Conservation (phyloP, 305 asterid genomes). For the Andrographis paniculata region DNA sequence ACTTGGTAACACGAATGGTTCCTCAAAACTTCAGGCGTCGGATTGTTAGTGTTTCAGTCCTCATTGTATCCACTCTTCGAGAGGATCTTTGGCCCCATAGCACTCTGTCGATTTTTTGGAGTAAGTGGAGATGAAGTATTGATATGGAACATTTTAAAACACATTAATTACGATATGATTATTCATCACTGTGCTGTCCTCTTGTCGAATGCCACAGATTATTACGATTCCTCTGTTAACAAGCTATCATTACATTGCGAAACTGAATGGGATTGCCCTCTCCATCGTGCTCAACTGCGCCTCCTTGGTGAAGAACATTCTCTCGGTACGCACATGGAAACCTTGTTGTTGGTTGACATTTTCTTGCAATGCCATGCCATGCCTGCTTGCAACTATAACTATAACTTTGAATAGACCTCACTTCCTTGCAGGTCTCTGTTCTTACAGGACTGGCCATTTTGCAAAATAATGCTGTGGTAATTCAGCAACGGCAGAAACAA, state of each 20-base stretch:
- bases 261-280: constrained; percentile 64
- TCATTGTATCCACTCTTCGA: constrained; percentile 51
- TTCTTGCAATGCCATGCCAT: too few species aligned
- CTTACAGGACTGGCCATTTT: constrained; percentile 66
- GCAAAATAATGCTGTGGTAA: constrained; percentile 93
- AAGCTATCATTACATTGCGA: constrained; percentile 75
- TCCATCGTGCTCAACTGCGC: constrained; percentile 45
- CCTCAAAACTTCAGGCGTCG: constrained; percentile 50
- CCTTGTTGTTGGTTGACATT: too few species aligned
- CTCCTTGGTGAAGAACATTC: constrained; percentile 50
- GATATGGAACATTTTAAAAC: not conserved
- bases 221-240: constrained; percentile 56
- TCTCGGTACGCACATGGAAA: constrained; percentile 32
- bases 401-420: not conserved
- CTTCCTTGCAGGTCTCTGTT: constrained; percentile 44
- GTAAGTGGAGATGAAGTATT: constrained; percentile 27
- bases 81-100: constrained; percentile 59
- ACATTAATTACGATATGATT: not conserved
- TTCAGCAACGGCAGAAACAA: constrained; percentile 7
- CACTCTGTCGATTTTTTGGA: constrained; percentile 52
- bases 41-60: constrained; percentile 69
- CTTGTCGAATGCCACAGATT: constrained; percentile 55
- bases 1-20: not conserved
- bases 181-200: constrained; percentile 5
- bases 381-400: too few species aligned